Conservation (phyloP, 2,329 filamentous ascomycete genomes). For the Neopestalotiopsis rosae region DNA sequence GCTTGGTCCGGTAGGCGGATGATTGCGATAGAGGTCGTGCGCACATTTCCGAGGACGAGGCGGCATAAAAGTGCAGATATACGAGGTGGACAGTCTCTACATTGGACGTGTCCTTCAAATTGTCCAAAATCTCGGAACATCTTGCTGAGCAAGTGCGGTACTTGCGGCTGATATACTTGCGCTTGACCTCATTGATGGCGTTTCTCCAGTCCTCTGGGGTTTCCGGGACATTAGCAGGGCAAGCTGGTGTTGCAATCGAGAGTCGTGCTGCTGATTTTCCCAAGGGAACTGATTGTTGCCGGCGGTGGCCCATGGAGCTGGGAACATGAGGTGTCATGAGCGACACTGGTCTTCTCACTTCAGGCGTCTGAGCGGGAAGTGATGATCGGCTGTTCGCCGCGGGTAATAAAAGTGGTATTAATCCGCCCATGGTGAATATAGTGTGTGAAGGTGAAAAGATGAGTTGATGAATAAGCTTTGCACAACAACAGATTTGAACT, state of each 20-base stretch:
- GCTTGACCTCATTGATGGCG: conserved; percentile 58
- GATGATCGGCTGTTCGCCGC: conserved; percentile 22
- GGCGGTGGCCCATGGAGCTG: conserved; percentile 26
- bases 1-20: conserved; percentile 50
- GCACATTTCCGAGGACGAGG: conserved; percentile 62
- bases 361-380: conserved; percentile 18
- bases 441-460: neutral
- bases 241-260: conserved; percentile 27
- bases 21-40: conserved; percentile 52
- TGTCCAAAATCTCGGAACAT: conserved; percentile 59
- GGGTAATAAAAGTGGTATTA: conserved; percentile 34
- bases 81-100: conserved; percentile 61
- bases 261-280: conserved; percentile 27
- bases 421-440: conserved; percentile 27
- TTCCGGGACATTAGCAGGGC: conserved; percentile 43
- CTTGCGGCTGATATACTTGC: conserved; percentile 53
- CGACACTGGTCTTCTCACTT: conserved; percentile 24
- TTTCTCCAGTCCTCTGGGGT: conserved; percentile 57
- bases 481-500: neutral
- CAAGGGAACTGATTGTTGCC: conserved; percentile 35
- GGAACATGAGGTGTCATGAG: conserved; percentile 15
- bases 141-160: conserved; percentile 59
- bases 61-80: conserved; percentile 67
- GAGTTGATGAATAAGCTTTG: neutral
- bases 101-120: conserved; percentile 46